Conservation (phyloP, 2,329 filamentous ascomycete species). For the Fusarium dimerum region DNA sequence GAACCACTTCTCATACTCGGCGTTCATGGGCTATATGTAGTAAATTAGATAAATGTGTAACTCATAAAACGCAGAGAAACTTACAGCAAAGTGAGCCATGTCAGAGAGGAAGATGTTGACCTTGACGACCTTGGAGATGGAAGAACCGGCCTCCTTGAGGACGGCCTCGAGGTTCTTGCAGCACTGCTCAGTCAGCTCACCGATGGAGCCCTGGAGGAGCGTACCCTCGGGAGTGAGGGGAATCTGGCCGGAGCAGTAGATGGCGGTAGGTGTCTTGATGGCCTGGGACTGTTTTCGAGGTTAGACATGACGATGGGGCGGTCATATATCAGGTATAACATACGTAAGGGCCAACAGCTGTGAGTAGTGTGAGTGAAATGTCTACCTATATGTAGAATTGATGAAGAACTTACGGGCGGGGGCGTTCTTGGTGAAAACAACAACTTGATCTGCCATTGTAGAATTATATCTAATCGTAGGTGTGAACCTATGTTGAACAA, state of each 20-base stretch:
- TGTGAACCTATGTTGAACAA: slow-evolving; percentile 32
- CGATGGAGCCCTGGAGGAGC: slow-evolving; percentile 59
- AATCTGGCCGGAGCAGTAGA: slow-evolving; percentile 74
- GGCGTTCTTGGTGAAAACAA: slow-evolving; percentile 60
- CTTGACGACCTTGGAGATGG: slow-evolving; percentile 82
- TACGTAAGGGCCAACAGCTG: slow-evolving; percentile 66
- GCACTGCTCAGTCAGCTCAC: slow-evolving; percentile 63
- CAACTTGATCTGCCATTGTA: slow-evolving; percentile 49
- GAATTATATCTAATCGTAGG: slow-evolving; percentile 34
- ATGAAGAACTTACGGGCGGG: slow-evolving; percentile 51
- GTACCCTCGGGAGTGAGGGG: slow-evolving; percentile 61
- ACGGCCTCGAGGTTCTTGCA: slow-evolving; percentile 83
- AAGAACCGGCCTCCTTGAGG: slow-evolving; percentile 77
- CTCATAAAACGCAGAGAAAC: slow-evolving; percentile 16
- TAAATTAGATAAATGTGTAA: background rate
- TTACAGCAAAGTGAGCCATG: slow-evolving; percentile 80
- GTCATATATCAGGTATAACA: slow-evolving; percentile 29
- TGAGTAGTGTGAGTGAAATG: slow-evolving; percentile 8
- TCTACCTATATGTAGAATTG: background rate
- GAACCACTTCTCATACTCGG: slow-evolving; percentile 82
- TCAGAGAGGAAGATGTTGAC: slow-evolving; percentile 88
- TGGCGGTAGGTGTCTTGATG: slow-evolving; percentile 64
- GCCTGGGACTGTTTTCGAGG: slow-evolving; percentile 56
- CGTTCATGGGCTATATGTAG: slow-evolving; percentile 69
- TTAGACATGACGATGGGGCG: slow-evolving; percentile 18